These are phyloP conservation scores for Larix sibirica DNA, from an alignment of 83 land plant species.

Conservation along the genomic window DNA sequence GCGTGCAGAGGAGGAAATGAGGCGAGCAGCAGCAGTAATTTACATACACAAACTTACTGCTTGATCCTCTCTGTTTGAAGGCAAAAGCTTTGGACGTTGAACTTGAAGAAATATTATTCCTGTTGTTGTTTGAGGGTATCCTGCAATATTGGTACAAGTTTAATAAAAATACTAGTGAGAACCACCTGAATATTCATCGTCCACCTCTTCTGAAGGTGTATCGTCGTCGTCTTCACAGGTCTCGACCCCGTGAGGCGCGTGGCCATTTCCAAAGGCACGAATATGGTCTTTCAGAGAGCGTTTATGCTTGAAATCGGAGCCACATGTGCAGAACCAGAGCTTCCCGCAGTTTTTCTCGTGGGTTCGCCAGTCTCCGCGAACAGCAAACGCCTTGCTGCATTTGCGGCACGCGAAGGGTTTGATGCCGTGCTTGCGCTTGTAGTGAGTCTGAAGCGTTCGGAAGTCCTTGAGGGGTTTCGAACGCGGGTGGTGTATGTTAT, in stretches of 20 bases:
- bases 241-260: constrained; percentile 19
- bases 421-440: constrained; percentile 46
- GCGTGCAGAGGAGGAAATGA: no score
- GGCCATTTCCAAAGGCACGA: constrained; percentile 37
- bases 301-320: constrained; percentile 55
- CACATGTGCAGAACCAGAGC: constrained; percentile 47
- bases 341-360: constrained; percentile 58
- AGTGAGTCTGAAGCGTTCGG: constrained; percentile 48
- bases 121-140: no score
- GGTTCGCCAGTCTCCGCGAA: constrained; percentile 48
- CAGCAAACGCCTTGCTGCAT: constrained; percentile 45
- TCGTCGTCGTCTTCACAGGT: constrained; percentile 1
- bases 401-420: constrained; percentile 42
- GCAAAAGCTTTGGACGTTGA: no score
- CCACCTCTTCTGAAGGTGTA: no score
- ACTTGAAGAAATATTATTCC: no score
- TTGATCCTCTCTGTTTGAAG: no score
- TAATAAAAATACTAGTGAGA: no score
- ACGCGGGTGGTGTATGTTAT: constrained; percentile 38
- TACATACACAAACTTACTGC: no score
- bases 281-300: constrained; percentile 51
- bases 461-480: constrained; percentile 44
- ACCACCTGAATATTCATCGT: no score
- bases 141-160: no score
- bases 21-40: no score